phyloP scores from a whole-genome alignment of 2,329 filamentous ascomycete genomes.

The Fusarium sp. region DNA sequence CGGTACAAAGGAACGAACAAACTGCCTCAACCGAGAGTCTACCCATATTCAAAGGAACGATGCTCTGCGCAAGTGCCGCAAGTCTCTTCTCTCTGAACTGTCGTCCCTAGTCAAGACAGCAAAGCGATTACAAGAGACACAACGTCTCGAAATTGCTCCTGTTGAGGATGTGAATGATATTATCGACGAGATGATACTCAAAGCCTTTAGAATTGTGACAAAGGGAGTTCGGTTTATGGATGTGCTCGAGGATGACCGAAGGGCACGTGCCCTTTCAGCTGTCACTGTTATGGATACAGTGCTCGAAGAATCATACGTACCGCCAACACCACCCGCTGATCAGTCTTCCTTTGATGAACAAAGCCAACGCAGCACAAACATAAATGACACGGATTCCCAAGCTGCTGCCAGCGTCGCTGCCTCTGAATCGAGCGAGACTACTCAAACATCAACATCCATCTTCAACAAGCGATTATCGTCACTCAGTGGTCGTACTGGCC shows the following conservation, averaged over 20 bases:
- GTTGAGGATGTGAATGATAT: conserved; percentile 73
- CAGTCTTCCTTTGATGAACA: conserved; percentile 57
- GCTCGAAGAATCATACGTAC: conserved; percentile 64
- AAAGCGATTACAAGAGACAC: conserved; percentile 81
- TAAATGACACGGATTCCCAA: conserved; percentile 55
- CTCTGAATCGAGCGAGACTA: conserved; percentile 48
- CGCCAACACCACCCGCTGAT: conserved; percentile 71
- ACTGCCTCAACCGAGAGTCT: conserved; percentile 87
- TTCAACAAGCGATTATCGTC: conserved; percentile 59
- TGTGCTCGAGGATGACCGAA: conserved; percentile 73
- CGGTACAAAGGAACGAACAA: conserved; percentile 75
- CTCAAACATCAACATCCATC: conserved; percentile 46
- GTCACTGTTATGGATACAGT: conserved; percentile 69
- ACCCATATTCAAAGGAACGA: conserved; percentile 78
- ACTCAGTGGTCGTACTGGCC: conserved; percentile 47
- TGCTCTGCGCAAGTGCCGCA: conserved; percentile 79
- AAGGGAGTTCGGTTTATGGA: conserved; percentile 91
- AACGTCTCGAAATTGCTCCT: conserved; percentile 58
- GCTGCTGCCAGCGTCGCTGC: conserved; percentile 46
- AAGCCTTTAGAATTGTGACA: conserved; percentile 93
- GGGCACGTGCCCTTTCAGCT: conserved; percentile 58
- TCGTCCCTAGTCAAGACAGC: conserved; percentile 89
- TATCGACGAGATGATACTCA: conserved; percentile 91
- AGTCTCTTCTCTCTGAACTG: conserved; percentile 86
- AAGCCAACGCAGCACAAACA: conserved; percentile 42